These are phyloP conservation scores for Beauveria medogensis DNA, from an alignment of 2,329 filamentous ascomycete species.

Conservation along the genomic window DNA sequence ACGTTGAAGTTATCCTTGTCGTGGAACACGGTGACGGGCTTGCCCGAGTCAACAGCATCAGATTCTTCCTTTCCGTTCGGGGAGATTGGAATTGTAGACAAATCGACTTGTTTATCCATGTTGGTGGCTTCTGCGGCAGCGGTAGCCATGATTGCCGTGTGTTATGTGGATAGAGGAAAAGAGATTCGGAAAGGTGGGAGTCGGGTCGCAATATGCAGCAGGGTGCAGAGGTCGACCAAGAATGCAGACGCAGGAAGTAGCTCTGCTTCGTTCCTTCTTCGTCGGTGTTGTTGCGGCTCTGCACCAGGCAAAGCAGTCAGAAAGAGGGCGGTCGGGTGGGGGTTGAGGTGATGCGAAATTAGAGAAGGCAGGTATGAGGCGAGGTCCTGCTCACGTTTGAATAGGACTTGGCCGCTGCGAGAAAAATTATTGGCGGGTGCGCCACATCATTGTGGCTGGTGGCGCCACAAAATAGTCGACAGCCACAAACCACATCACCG, in stretches of 20 bases:
- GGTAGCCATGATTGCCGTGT: slow-evolving; percentile 25
- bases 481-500: too few relatives aligned
- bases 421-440: slow-evolving; percentile 1
- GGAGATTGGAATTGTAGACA: slow-evolving; percentile 60
- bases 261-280: slow-evolving; percentile 22
- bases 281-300: slow-evolving; percentile 22
- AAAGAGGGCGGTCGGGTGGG: slow-evolving; percentile 12
- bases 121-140: slow-evolving; percentile 25
- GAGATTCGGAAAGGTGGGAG: slow-evolving; percentile 9
- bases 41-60: slow-evolving; percentile 42
- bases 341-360: slow-evolving; percentile 16
- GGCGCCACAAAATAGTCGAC: slow-evolving; percentile 3
- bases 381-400: not conserved
- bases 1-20: slow-evolving; percentile 99
- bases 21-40: slow-evolving; percentile 90
- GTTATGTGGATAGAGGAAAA: not conserved
- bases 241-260: slow-evolving; percentile 15
- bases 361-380: slow-evolving; percentile 6
- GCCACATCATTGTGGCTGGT: slow-evolving; percentile 13
- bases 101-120: slow-evolving; percentile 52
- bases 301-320: slow-evolving; percentile 31
- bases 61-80: slow-evolving; percentile 49
- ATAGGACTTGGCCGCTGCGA: not conserved
- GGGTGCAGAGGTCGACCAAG: slow-evolving; percentile 10
- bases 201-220: slow-evolving; percentile 16